Conservation (phyloP, 1,284 basidiomycete genomes). For the Cutaneotrichosporon arboriforme region DNA sequence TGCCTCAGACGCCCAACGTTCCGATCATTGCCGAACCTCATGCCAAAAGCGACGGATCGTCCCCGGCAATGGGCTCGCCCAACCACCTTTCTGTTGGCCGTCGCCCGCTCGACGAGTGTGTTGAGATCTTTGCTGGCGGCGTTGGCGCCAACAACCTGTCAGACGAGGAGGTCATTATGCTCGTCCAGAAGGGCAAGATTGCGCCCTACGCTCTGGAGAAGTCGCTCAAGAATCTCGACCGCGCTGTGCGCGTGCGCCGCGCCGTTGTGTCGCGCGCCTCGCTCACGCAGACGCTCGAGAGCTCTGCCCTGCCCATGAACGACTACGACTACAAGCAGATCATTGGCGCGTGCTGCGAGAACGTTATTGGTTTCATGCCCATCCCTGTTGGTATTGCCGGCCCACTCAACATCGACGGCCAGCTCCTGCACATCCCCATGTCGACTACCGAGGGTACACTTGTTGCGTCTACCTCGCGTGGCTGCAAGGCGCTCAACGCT, state of each 20-base stretch:
- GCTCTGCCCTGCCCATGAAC: conserved; percentile 72
- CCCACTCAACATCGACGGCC: conserved; percentile 85
- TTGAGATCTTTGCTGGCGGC: conserved; percentile 79
- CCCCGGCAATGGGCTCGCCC: background rate
- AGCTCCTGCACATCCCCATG: conserved; percentile 89
- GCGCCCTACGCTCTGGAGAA: conserved; percentile 92
- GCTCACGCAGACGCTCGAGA: conserved; percentile 75
- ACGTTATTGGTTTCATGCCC: conserved; percentile 96
- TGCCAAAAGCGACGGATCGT: background rate
- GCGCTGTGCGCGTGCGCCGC: conserved; percentile 81
- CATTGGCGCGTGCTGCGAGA: conserved; percentile 97
- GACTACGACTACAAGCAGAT: conserved; percentile 93
- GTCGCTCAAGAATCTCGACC: conserved; percentile 74
- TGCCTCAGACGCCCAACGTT: conserved; percentile 25
- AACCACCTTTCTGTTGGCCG: conserved; percentile 21
- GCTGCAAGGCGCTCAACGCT: conserved; percentile 95
- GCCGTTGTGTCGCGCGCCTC: conserved; percentile 89
- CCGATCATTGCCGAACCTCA: conserved; percentile 7
- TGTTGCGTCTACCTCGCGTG: conserved; percentile 93
- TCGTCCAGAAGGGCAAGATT: conserved; percentile 89
- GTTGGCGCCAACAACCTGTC: conserved; percentile 60
- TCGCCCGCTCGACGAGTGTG: conserved; percentile 70
- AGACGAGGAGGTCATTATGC: conserved; percentile 86
- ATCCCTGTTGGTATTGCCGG: conserved; percentile 95
- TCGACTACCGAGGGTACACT: conserved; percentile 98